Evolutionary conservation across 305 asterid species (phyloP).

Genomic region (Vinca major): DNA sequence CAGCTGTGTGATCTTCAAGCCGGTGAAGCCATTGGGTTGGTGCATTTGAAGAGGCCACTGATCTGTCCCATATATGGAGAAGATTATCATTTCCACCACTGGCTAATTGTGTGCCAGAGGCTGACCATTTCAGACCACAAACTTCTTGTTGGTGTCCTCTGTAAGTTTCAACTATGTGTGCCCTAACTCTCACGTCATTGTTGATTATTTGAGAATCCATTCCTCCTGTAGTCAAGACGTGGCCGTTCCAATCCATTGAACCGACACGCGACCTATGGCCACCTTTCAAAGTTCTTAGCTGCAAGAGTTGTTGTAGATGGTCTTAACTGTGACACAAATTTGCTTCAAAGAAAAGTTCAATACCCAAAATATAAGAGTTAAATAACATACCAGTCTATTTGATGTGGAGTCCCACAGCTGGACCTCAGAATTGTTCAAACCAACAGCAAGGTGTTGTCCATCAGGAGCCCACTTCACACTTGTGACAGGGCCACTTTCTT

Average conservation of each 20-base stretch:
- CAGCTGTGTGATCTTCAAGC: slow-evolving; percentile 75
- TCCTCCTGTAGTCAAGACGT: slow-evolving; percentile 49
- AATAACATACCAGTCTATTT: slow-evolving; percentile 40
- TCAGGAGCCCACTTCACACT: slow-evolving; percentile 94
- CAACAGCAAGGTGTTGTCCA: slow-evolving; percentile 65
- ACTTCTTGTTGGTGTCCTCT: slow-evolving; percentile 79
- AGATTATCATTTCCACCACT: slow-evolving; percentile 82
- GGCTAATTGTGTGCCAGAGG: slow-evolving; percentile 80
- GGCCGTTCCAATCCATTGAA: slow-evolving; percentile 77
- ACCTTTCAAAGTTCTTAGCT: slow-evolving; percentile 71
- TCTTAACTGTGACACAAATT: not conserved
- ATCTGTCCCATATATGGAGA: slow-evolving; percentile 75
- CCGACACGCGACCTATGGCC: slow-evolving; percentile 63
- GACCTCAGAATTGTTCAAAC: slow-evolving; percentile 63
- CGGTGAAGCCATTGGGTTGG: slow-evolving; percentile 69
- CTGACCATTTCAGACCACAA: slow-evolving; percentile 81
- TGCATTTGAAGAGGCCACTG: slow-evolving; percentile 45
- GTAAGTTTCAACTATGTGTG: slow-evolving; percentile 55
- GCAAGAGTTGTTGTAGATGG: slow-evolving; percentile 11
- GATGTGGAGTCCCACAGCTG: slow-evolving; percentile 81
- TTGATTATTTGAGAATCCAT: slow-evolving; percentile 69
- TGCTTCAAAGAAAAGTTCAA: not conserved
- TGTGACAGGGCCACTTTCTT: slow-evolving; percentile 68
- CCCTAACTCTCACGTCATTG: slow-evolving; percentile 70
- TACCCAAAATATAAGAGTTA: not conserved